Base-by-base conservation (phyloP, 2,329 filamentous ascomycete genomes). In the Beauveria sp. region DNA sequence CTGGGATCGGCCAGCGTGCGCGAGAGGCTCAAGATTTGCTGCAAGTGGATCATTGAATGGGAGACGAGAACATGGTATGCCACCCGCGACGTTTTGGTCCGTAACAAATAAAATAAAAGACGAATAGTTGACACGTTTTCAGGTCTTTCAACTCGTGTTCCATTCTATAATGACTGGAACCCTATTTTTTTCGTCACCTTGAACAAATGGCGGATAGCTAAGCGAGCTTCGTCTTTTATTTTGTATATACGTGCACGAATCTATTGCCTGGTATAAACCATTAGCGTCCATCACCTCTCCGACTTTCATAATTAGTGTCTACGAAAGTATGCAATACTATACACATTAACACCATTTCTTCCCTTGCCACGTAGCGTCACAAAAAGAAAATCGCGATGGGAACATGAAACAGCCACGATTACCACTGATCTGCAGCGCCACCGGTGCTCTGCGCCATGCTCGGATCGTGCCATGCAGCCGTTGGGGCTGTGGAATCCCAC, bases 1-100 rank as follows among this genome's bases (percentile, higher is more conserved):
- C 75, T 97, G 16, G 79, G 80, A 14, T 89, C 88, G 5, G 86
- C 81, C 3, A 93, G 89, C 66, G 91, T 96, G 5, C 81, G 93
- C 63, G 86, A 92, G 69, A 80, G 93, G 61, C 74, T 96, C 60
- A 96, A 96, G 77, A 88, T 96, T 55, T 91, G 90, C 63, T 90
- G 88, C 56, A 77, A 77, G 46, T 96, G 92, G 92, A 88, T 93
- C 63, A 76, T 83, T 62, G 83, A 88, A 69, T 86, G 91, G 74
- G 86, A 92, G 70, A 79, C 79, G 56, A 84, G 82, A 66, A 79
- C 85, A 77, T 90, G 87, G 90, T 93, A 79, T 82, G 88, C 71
- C 34, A 6, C 28, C 14, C 6, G 26, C 42, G n/a, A 20, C 12
- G 10, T 22, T 24, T 34, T 26, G 7, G 3, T 12, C n/a, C 34